These are phyloP conservation scores for Gossypium bickii DNA, from an alignment of 345 rosid species.

Conservation along the genomic window DNA sequence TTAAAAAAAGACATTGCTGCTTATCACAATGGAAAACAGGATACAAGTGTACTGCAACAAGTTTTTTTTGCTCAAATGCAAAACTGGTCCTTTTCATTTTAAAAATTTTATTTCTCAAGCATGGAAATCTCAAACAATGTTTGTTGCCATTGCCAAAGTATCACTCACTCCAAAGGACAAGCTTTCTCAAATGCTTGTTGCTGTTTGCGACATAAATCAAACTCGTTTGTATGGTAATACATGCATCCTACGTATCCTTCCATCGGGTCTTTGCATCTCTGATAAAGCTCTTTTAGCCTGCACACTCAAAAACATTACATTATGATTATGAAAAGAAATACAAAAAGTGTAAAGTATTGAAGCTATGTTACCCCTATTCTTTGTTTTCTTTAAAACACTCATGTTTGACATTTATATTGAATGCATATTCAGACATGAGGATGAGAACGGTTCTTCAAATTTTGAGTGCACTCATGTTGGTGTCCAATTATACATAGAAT, in stretches of 20 bases:
- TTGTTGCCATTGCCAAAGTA: neutral
- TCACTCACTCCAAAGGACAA: slow-evolving; percentile 73
- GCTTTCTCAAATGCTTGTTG: slow-evolving; percentile 90
- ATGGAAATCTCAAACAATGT: neutral
- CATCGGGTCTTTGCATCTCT: slow-evolving; percentile 84
- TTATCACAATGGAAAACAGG: neutral
- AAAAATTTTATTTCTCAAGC: slow-evolving; percentile 36
- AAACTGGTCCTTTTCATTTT: slow-evolving; percentile 14
- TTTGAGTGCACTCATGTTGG: neutral
- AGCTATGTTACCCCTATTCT: neutral
- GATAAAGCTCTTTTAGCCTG: slow-evolving; percentile 93
- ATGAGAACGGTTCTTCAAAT: neutral
- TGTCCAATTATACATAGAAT: neutral
- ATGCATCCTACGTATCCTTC: slow-evolving; percentile 88
- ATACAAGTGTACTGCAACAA: slow-evolving; percentile 17
- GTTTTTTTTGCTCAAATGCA: slow-evolving; percentile 29
- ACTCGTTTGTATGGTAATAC: slow-evolving; percentile 94
- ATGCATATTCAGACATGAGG: neutral
- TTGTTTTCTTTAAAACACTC: neutral
- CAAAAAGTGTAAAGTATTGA: neutral
- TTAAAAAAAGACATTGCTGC: neutral
- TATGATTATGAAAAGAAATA: neutral
- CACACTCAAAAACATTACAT: slow-evolving; percentile 17
- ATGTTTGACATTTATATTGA: neutral
- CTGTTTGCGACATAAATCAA: slow-evolving; percentile 94